Conservation (phyloP, 371 early-diverging fungal genomes). For the Mortierella sp. region DNA sequence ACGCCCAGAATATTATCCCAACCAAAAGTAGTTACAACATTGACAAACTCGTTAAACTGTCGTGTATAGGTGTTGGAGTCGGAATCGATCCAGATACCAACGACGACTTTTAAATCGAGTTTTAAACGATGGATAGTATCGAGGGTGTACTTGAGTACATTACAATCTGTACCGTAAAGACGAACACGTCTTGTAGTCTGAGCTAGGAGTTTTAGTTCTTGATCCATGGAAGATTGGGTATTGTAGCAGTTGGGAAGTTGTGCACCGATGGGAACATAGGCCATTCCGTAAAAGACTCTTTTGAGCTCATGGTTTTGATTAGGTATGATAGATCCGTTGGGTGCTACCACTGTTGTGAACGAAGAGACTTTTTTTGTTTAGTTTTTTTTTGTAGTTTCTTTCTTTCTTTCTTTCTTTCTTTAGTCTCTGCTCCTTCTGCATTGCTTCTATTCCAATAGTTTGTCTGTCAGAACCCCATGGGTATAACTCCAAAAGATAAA, state of each 20-base stretch:
- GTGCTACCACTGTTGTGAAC: conserved; percentile 18
- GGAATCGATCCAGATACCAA: conserved; percentile 61
- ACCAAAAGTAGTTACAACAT: conserved; percentile 51
- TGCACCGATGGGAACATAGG: conserved; percentile 61
- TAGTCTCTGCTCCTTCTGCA: too few relatives aligned
- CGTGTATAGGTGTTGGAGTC: conserved; percentile 58
- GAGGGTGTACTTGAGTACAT: conserved; percentile 55
- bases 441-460: too few relatives aligned
- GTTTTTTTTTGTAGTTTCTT: too few relatives aligned
- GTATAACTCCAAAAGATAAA: too few relatives aligned
- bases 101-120: conserved; percentile 58
- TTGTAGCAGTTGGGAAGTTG: conserved; percentile 59
- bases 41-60: conserved; percentile 55
- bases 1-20: conserved; percentile 59
- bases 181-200: conserved; percentile 63
- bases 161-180: conserved; percentile 65
- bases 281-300: conserved; percentile 64
- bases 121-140: conserved; percentile 56
- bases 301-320: conserved; percentile 35
- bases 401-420: too few relatives aligned
- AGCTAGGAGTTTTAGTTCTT: conserved; percentile 58
- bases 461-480: too few relatives aligned
- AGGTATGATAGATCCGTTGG: conserved; percentile 37
- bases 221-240: conserved; percentile 51
- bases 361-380: too few relatives aligned